Conservation (phyloP, 257 asterid genomes). For the Paraleonurus japonicus region DNA sequence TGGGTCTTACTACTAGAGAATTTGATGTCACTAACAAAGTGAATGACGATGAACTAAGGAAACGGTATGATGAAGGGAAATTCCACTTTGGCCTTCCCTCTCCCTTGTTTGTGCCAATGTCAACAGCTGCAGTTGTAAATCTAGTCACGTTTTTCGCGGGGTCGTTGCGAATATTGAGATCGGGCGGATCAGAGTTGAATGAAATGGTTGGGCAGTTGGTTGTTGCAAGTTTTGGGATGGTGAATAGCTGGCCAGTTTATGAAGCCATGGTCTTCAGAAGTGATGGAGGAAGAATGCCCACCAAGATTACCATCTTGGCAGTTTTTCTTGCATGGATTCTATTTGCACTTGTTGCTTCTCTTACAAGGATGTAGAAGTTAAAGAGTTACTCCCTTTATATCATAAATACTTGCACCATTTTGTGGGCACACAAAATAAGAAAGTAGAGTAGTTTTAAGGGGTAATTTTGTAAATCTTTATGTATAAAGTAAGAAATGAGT, state of each 20-base stretch:
- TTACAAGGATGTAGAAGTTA: constrained; percentile 18
- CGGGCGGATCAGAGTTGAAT: constrained; percentile 26
- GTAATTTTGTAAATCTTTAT: too few species aligned
- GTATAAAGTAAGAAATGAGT: too few species aligned
- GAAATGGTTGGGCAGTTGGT: constrained; percentile 35
- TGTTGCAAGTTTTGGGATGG: constrained; percentile 51
- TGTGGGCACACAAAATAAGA: too few species aligned
- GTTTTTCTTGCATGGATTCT: constrained; percentile 36
- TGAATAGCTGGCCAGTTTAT: constrained; percentile 60
- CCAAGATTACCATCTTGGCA: constrained; percentile 41
- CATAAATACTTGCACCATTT: too few species aligned
- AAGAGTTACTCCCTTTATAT: too few species aligned
- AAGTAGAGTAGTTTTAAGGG: too few species aligned
- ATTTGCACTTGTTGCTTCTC: constrained; percentile 19
- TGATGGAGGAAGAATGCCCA: constrained; percentile 66
- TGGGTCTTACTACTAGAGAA: constrained; percentile 56
- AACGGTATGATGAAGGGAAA: constrained; percentile 54
- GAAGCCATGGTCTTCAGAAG: constrained; percentile 62
- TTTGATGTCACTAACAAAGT: constrained; percentile 72
- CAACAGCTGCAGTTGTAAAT: constrained; percentile 51
- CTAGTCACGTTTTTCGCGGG: constrained; percentile 36
- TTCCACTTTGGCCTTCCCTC: constrained; percentile 64
- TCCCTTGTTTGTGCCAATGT: constrained; percentile 65
- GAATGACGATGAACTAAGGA: constrained; percentile 43
- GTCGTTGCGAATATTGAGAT: constrained; percentile 15